phyloP scores from a whole-genome alignment of 208 protist species.

The Jaenimonas drosophilae region DNA sequence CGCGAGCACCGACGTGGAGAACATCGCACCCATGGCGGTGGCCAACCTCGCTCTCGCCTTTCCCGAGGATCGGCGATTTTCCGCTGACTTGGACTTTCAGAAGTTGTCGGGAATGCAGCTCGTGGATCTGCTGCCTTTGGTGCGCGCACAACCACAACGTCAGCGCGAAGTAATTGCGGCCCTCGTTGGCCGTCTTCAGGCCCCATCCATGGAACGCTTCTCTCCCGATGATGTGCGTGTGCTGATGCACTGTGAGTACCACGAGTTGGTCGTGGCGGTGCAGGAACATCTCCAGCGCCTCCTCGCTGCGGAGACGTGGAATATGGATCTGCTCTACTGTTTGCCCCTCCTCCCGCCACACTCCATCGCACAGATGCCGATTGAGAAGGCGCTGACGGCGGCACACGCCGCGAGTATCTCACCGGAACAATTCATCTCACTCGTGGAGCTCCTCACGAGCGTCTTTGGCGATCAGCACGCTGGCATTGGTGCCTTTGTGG shows the following conservation, averaged over 20 bases:
- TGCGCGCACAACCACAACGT: constrained; percentile 12
- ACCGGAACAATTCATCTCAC: constrained; percentile 60
- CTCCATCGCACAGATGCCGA: constrained; percentile 6
- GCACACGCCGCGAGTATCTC: constrained; percentile 44
- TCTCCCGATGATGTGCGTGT: constrained; percentile 54
- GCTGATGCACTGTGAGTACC: constrained; percentile 26
- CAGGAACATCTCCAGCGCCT: constrained; percentile 32
- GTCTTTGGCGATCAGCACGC: constrained; percentile 39
- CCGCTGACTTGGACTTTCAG: constrained; percentile 36
- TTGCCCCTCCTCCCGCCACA: constrained; percentile 38
- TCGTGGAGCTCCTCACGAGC: constrained; percentile 45
- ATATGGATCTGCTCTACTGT: constrained; percentile 53
- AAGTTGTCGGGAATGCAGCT: constrained; percentile 51
- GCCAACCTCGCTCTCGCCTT: constrained; percentile 60
- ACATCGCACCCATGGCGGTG: background rate
- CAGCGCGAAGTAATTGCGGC: constrained; percentile 24
- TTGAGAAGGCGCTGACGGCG: constrained; percentile 48
- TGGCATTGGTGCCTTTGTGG: constrained; percentile 35
- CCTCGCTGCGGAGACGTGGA: constrained; percentile 61
- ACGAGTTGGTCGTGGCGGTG: constrained; percentile 27
- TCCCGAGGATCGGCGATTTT: constrained; percentile 35
- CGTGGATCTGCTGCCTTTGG: constrained; percentile 52
- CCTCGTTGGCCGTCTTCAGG: constrained; percentile 32
- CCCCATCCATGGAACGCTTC: constrained; percentile 24
- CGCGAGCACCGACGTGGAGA: constrained; percentile 8